Evolutionary conservation across 208 protist species (phyloP), one percentile per base, ranked within the genome.

Genomic region (Leptomonas seymouri): DNA sequence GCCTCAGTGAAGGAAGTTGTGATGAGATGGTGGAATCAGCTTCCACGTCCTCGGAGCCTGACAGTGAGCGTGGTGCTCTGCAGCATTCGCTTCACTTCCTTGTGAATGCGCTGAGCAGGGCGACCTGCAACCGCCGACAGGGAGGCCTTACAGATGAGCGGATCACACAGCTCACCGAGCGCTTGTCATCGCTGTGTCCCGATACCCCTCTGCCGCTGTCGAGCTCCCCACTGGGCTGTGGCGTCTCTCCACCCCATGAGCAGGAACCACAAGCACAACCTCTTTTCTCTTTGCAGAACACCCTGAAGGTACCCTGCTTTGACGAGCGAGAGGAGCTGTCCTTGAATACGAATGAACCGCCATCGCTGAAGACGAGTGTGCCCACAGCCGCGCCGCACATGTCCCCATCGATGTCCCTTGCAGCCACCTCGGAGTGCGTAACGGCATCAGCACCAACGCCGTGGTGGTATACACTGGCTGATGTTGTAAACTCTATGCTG

Each of bases 391-490:
- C 16, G 8, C 48, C 61, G 34, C 28, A 55, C 34, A 16, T 23
- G 0, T 57, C 61, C 0, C 12, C 30, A 18, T 3, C 15, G 8
- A 3, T 57, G 20, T 30, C 27, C 45, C 21, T 21, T 5, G n/a
- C 44, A 16, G 20, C 16, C 57, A 34, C 14, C 46, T 20, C 60
- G 9, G 14, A 44, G 7, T 7, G n/a, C n/a, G n/a, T n/a, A 42
- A 44, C 39, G 15, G 20, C 41, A 8, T 0, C 20, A 2, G 30
- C 54, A 23, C n/a, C 18, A 25, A 46, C 25, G 28, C 31, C 39
- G 48, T 74, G 61, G 68, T 45, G 25, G 67, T 23, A 51, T 34
- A 0, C 25, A 2, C 21, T 45, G n/a, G 69, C 27, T 21, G 62
- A 63, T 30, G 54, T 44, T 14, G 1, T 73, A 16, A 49, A 71